Base-by-base conservation (phyloP, 2,329 filamentous ascomycete genomes). In the Fusarium transvaalense region DNA sequence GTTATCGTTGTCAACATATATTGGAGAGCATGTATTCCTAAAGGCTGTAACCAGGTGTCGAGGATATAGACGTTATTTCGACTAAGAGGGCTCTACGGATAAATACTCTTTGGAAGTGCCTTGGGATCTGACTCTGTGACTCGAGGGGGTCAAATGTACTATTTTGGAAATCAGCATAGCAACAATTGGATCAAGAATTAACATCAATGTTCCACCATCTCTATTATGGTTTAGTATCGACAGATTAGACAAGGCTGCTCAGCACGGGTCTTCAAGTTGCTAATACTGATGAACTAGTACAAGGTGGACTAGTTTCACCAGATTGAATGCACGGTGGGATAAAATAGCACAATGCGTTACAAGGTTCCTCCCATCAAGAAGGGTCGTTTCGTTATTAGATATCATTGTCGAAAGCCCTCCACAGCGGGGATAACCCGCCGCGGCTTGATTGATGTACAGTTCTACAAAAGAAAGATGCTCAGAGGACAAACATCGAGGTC, bases 401-500 rank as follows among this genome's bases (percentile, higher is more conserved):
- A 54, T 63, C 50, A 52, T 68, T 54, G 50, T 53, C 67, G 65
- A 56, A 58, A 71, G 64, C 48, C 66, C 54, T 60, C 67, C 68
- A 42, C 65, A 50, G 25, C 60, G 43, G 55, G 56, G 54, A 31
- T 48, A 52, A 54, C 71, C 63, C 48, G 56, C 62, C 63, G 65
- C 41, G 57, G 56, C 52, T 66, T 75, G 55, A 56, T 74, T 76
- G 75, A 75, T 76, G 72, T 76, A 76, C 75, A 76, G 58, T 75
- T 73, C 66, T 76, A 75, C 72, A 76, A 75, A 75, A 69, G 73
- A 75, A 76, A 75, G 59, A 65, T 74, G 73, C 64, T 75, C 73
- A 68, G 64, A 74, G 64, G 69, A 73, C 71, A 68, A 67, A 63
- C 59, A 65, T 69, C 61, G 62, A 74, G 61, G 64, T 63, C 71